phyloP scores from a whole-genome alignment of 78 protist species.

The Dictyostelium firmibasis region DNA sequence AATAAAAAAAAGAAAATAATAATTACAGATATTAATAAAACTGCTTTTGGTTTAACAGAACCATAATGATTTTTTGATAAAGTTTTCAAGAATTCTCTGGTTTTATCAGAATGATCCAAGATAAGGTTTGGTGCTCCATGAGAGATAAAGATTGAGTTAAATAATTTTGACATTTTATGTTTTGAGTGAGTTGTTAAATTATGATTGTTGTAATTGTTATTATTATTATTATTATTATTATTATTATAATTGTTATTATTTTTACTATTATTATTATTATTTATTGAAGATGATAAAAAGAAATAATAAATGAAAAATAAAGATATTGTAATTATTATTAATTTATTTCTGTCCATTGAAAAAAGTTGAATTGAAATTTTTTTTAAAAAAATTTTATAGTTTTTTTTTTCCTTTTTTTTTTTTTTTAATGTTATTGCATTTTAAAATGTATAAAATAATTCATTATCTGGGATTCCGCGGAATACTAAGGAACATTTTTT shows the following conservation, averaged over 20 bases:
- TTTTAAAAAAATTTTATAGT: too few relatives aligned
- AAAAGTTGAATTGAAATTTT: neutral
- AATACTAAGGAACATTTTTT: too few relatives aligned
- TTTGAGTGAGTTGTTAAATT: neutral
- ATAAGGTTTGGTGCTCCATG: constrained; percentile 65
- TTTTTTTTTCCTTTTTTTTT: too few relatives aligned
- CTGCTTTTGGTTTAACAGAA: constrained; percentile 19
- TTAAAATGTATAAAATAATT: too few relatives aligned
- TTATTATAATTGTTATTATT: neutral
- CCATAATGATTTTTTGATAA: neutral
- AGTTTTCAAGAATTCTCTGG: neutral
- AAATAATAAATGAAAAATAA: neutral
- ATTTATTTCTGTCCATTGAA: neutral
- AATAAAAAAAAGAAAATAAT: neutral
- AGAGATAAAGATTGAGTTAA: constrained; percentile 16
- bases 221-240: neutral
- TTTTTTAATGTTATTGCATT: too few relatives aligned
- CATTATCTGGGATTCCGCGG: neutral
- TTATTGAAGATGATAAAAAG: neutral
- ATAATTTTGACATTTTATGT: neutral
- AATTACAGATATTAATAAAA: constrained; percentile 20
- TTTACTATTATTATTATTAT: neutral
- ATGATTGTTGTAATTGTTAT: too few relatives aligned
- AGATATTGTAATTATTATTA: neutral
- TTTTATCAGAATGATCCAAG: neutral